These are phyloP conservation scores for Sphaceloma murrayae DNA, from an alignment of 2,329 filamentous ascomycete species.

Conservation along the genomic window DNA sequence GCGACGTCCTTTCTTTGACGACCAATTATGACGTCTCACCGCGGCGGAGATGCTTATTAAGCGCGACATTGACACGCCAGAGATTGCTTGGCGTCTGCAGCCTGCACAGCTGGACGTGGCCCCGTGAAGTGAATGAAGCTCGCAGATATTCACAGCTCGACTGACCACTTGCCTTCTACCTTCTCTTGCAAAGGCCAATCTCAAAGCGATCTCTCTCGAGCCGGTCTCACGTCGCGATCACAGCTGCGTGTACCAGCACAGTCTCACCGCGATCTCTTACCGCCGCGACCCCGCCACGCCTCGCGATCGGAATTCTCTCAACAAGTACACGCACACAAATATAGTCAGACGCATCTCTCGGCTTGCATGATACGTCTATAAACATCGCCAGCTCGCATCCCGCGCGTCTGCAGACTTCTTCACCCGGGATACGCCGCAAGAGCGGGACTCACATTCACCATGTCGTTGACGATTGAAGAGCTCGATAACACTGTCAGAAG, in stretches of 20 bases:
- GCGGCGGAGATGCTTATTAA: constrained; percentile 2
- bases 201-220: no score
- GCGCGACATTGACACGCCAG: constrained; percentile 14
- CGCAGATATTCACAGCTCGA: no score
- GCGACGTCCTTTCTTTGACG: no score
- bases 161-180: not conserved
- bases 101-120: constrained; percentile 10
- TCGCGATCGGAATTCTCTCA: constrained; percentile 10
- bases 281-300: constrained; percentile 9
- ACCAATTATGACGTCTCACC: constrained; percentile 3
- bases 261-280: not conserved
- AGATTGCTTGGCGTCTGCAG: constrained; percentile 14
- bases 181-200: no score
- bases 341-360: not conserved
- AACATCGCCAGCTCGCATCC: constrained; percentile 23
- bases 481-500: constrained; percentile 91
- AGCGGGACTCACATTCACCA: constrained; percentile 30
- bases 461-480: constrained; percentile 74
- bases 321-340: not conserved
- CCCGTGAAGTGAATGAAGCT: constrained; percentile 6
- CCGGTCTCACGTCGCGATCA: no score
- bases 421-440: constrained; percentile 21
- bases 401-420: constrained; percentile 24
- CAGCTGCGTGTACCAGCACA: no score
- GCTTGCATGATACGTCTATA: constrained; percentile 14